A percentile compares a stretch with the other conserved stretches of the same genome.
Conservation (phyloP, 805 yeast species). For the Candida rishiriensis region DNA sequence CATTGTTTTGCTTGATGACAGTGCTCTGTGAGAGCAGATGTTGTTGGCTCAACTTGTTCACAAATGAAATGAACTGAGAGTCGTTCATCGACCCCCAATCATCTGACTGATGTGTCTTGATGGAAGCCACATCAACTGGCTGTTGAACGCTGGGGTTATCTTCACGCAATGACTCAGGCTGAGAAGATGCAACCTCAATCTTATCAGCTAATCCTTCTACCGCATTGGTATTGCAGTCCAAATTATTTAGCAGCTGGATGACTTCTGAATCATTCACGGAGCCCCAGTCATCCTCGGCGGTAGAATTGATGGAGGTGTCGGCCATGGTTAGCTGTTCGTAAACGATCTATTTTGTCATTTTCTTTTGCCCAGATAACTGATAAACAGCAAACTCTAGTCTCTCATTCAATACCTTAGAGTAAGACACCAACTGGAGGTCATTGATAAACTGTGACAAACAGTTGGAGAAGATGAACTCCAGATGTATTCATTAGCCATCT, state of each 20-base stretch:
- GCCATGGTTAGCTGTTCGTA: too few species aligned
- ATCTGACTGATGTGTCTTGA: conserved; percentile 1
- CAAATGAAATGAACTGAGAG: conserved; percentile 33
- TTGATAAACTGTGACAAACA: too few species aligned
- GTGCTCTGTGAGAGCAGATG: conserved; percentile 7
- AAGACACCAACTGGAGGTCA: too few species aligned
- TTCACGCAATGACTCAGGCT: conserved; percentile 10
- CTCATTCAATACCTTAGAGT: too few species aligned
- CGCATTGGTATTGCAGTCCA: conserved; percentile 1
- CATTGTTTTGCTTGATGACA: not conserved
- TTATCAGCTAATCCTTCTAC: not conserved
- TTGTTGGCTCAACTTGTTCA: conserved; percentile 31
- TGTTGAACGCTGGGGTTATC: conserved; percentile 6
- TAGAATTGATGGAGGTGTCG: conserved; percentile 12
- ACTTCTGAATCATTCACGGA: conserved; percentile 25
- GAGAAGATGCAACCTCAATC: conserved; percentile 8
- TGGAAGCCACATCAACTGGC: not conserved
- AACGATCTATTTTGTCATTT: too few species aligned
- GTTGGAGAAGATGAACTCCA: too few species aligned
- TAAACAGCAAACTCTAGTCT: too few species aligned
- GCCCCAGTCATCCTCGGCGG: conserved; percentile 32
- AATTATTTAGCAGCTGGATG: conserved; percentile 5
- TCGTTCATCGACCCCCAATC: conserved; percentile 36
- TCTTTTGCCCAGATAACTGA: too few species aligned
- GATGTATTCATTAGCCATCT: too few species aligned